Evolutionary conservation across 345 rosid species (phyloP), one percentile per base, ranked within the genome.

Genomic region (Mercurialis annua): DNA sequence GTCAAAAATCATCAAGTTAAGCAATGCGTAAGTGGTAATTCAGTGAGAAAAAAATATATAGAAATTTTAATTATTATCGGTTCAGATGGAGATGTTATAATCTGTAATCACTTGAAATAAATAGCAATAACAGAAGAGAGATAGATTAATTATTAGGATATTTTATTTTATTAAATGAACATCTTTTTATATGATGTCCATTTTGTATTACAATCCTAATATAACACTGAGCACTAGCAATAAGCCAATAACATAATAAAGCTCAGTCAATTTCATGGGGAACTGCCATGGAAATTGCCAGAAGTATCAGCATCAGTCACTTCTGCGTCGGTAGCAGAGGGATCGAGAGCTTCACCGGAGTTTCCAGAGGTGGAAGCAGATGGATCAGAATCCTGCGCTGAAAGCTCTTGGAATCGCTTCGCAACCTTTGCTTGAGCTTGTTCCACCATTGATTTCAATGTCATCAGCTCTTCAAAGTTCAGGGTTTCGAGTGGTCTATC

Each of bases 401-500:
- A 9, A 30, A 2, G 27, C 14, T 64, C 54, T 42, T 18, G 23
- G 29, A n/a, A 5, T 16, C 4, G 38, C 21, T 75, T 43, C 20
- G 8, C 10, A n/a, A 64, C 26, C n/a, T 23, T 40, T 43, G 0
- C 27, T 1, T 12, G 0, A 7, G 30, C 0, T 8, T 54, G 53
- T 16, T 12, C 36, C 58, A 68, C 0, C 2, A 5, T 7, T 0
- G 33, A 12, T 1, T 48, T 23, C 42, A 64, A 14, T 1, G 36
- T 31, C 18, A 5, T 0, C 36, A 65, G 4, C 59, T 75, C 75
- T 16, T 56, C 33, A 26, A 42, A 3, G 62, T 11, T 71, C 34
- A 71, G 69, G 6, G 72, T 70, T 3, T 69, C 62, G 14, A 69
- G 1, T 12, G 72, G 73, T 23, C 26, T 68, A 5, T n/a, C n/a